Percentiles rank a stretch among this genome's conserved stretches.
Evolutionary conservation across 768 basidiomycete species (phyloP).

Genomic region (Fomitopsis serialis): DNA sequence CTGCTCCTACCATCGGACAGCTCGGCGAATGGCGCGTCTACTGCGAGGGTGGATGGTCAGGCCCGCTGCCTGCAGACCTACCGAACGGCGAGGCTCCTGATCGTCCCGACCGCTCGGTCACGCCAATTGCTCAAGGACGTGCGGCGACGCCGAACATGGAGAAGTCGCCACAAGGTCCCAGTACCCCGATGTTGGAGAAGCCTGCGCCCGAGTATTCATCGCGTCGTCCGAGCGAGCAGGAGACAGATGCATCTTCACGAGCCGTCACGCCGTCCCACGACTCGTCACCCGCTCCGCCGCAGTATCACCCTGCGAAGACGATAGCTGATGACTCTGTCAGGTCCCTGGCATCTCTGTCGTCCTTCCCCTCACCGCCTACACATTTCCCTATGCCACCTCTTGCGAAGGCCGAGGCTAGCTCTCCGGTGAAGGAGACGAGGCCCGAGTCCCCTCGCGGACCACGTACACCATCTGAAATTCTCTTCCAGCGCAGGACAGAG

Average conservation of each 20-base stretch:
- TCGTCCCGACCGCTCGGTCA: background rate
- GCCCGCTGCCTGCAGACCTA: constrained; percentile 41
- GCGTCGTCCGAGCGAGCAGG: constrained; percentile 11
- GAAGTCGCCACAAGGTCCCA: background rate
- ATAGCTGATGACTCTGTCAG: constrained; percentile 25
- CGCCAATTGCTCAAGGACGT: background rate
- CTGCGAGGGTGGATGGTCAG: constrained; percentile 74
- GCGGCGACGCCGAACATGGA: background rate
- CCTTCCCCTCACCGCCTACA: constrained; percentile 68
- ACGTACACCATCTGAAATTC: background rate
- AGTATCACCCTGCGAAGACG: constrained; percentile 9
- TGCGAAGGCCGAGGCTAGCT: background rate
- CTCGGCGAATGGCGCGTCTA: constrained; percentile 68
- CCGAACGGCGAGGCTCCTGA: constrained; percentile 21
- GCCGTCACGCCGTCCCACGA: constrained; percentile 14
- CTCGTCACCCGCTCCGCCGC: constrained; percentile 13
- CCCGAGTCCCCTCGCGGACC: background rate
- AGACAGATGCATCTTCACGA: constrained; percentile 6
- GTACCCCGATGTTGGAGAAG: constrained; percentile 2
- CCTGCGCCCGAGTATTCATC: constrained; percentile 15
- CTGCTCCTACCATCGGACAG: constrained; percentile 61
- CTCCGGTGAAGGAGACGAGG: background rate
- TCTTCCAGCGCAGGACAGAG: background rate
- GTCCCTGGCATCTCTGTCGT: constrained; percentile 66
- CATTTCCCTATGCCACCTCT: constrained; percentile 62